These are phyloP conservation scores for Suillus tomentosus DNA, from an alignment of 768 basidiomycete species.

Conservation along the genomic window DNA sequence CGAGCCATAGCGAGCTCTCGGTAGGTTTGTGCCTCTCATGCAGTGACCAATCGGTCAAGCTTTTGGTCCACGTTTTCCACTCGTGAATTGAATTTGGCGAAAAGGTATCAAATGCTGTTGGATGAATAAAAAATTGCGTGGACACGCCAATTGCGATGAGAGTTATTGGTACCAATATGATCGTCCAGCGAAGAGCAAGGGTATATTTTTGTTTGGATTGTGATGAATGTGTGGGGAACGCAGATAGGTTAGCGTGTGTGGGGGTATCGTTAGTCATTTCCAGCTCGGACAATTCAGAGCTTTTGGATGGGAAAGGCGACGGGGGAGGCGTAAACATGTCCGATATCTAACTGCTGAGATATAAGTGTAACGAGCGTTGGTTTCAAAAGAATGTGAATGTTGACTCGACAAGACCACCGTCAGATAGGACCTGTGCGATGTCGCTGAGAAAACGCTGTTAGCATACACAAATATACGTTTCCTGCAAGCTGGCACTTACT, in stretches of 20 bases:
- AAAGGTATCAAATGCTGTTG: slow-evolving; percentile 46
- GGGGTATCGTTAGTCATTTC: slow-evolving; percentile 11
- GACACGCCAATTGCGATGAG: slow-evolving; percentile 57
- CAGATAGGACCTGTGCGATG: neutral
- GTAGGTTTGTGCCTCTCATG: slow-evolving; percentile 43
- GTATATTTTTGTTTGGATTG: slow-evolving; percentile 40
- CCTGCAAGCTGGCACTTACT: slow-evolving; percentile 1
- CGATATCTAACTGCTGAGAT: slow-evolving; percentile 6
- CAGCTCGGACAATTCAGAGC: neutral
- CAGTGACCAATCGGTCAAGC: slow-evolving; percentile 38
- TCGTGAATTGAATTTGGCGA: slow-evolving; percentile 28
- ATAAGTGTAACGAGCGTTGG: slow-evolving; percentile 28
- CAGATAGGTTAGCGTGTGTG: slow-evolving; percentile 4
- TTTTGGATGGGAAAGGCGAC: slow-evolving; percentile 37
- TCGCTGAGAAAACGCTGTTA: neutral
- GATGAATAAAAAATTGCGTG: slow-evolving; percentile 53
- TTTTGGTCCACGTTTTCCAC: slow-evolving; percentile 33
- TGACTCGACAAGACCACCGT: slow-evolving; percentile 6
- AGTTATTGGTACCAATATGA: slow-evolving; percentile 56
- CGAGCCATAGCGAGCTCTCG: slow-evolving; percentile 1
- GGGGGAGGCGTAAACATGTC: slow-evolving; percentile 46
- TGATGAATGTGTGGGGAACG: slow-evolving; percentile 9
- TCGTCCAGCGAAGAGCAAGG: slow-evolving; percentile 45
- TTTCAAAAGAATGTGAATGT: slow-evolving; percentile 32
- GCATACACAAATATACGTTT: neutral